These are phyloP conservation scores for Camillea tinctor DNA, from an alignment of 2,329 filamentous ascomycete species.

Conservation along the genomic window DNA sequence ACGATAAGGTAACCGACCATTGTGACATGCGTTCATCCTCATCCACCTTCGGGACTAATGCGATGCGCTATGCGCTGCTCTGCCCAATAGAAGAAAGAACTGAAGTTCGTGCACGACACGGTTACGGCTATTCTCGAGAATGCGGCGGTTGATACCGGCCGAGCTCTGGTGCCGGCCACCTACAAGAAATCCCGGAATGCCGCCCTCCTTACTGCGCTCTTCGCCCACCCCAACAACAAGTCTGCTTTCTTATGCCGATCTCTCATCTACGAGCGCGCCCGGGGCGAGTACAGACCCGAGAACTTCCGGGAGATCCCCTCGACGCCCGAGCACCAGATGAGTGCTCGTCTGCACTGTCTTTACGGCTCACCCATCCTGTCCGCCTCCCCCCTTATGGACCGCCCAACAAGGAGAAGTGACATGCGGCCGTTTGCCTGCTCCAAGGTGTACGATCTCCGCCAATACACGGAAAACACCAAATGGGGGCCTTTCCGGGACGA, in stretches of 20 bases:
- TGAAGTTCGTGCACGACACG: constrained; percentile 48
- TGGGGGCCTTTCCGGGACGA: constrained; percentile 75
- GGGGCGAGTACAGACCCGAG: constrained; percentile 31
- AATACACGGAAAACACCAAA: constrained; percentile 58
- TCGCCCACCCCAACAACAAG: constrained; percentile 49
- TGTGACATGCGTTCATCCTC: neutral
- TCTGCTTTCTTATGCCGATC: constrained; percentile 64
- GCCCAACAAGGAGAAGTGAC: constrained; percentile 34
- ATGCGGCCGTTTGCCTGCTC: constrained; percentile 63
- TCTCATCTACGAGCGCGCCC: constrained; percentile 59
- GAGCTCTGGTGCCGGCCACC: constrained; percentile 33
- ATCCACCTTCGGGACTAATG: neutral
- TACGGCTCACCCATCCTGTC: constrained; percentile 60
- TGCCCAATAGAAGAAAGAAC: constrained; percentile 41
- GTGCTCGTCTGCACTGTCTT: constrained; percentile 69
- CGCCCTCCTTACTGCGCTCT: constrained; percentile 43
- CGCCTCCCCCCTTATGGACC: constrained; percentile 28
- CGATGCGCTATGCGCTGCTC: neutral
- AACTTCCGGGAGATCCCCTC: constrained; percentile 30
- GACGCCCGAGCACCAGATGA: constrained; percentile 55
- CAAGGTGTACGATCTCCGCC: constrained; percentile 71
- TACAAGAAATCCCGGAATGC: constrained; percentile 48
- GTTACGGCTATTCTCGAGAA: constrained; percentile 46
- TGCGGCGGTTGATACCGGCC: constrained; percentile 37
- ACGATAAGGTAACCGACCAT: constrained; percentile 39